Conservation (phyloP, 2,329 filamentous ascomycete species). For the Cladophialophora yegresii region DNA sequence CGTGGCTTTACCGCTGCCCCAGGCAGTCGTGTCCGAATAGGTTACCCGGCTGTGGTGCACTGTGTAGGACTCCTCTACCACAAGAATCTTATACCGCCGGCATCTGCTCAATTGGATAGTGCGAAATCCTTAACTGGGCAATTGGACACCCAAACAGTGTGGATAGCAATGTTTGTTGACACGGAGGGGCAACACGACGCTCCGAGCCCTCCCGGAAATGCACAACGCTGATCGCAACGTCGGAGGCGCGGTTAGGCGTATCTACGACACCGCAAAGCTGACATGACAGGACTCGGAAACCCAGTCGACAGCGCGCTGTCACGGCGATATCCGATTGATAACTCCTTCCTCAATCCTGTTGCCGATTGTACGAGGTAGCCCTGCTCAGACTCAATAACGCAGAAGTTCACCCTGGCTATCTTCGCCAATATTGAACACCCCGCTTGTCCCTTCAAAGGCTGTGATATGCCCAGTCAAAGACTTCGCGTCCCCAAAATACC, state of each 20-base stretch:
- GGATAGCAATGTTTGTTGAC: not conserved
- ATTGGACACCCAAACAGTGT: not conserved
- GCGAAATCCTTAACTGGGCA: not conserved
- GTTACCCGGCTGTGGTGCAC: not conserved
- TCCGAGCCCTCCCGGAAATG: not conserved
- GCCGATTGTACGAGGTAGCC: too few species aligned
- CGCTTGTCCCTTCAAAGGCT: conserved; percentile 69
- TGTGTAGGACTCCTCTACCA: not conserved
- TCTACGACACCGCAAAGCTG: too few species aligned
- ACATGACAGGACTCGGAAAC: too few species aligned
- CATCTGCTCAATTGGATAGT: not conserved
- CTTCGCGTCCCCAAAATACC: conserved; percentile 85
- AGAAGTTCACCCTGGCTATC: conserved; percentile 25
- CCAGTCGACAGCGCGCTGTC: too few species aligned
- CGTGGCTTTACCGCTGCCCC: not conserved
- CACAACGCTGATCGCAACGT: not conserved
- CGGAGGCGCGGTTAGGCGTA: too few species aligned
- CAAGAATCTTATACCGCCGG: not conserved
- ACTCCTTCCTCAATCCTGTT: too few species aligned
- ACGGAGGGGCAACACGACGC: not conserved
- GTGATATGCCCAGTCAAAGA: conserved; percentile 61
- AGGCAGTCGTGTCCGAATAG: not conserved
- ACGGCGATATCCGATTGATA: too few species aligned
- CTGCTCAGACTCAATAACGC: conserved; percentile 1
- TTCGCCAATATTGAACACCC: conserved; percentile 44